These are phyloP conservation scores for Metschnikowia kofuensis DNA, from an alignment of 805 yeast species.

Conservation along the genomic window DNA sequence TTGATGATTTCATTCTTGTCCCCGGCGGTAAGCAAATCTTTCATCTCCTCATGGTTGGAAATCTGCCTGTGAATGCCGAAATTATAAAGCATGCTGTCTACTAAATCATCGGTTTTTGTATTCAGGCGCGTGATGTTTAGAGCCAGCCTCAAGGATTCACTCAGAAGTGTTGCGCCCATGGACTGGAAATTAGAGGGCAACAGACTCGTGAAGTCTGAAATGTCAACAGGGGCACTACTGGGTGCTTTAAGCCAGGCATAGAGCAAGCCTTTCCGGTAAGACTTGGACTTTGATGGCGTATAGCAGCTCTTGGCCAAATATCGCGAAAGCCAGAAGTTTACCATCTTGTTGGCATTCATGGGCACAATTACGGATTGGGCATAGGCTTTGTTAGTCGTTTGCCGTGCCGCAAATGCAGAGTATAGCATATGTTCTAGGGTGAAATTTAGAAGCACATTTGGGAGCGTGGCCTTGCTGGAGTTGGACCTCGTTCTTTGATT, in stretches of 20 bases:
- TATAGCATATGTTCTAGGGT: slow-evolving; percentile 38
- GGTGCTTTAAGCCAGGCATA: slow-evolving; percentile 16
- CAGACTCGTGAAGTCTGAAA: neutral
- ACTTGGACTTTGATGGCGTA: slow-evolving; percentile 13
- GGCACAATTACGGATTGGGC: slow-evolving; percentile 27
- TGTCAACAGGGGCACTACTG: slow-evolving; percentile 11
- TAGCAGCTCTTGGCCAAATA: slow-evolving; percentile 21
- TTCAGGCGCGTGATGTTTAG: slow-evolving; percentile 5
- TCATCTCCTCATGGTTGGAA: slow-evolving; percentile 10
- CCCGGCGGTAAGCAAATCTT: neutral
- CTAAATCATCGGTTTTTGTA: slow-evolving; percentile 60
- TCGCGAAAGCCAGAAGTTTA: slow-evolving; percentile 37
- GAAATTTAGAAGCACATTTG: slow-evolving; percentile 37
- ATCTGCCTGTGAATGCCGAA: slow-evolving; percentile 12
- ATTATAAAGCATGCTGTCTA: slow-evolving; percentile 65
- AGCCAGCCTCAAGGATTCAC: slow-evolving; percentile 7
- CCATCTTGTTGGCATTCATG: slow-evolving; percentile 36
- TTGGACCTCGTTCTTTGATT: slow-evolving; percentile 39
- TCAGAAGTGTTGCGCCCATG: slow-evolving; percentile 6
- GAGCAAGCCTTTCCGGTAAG: slow-evolving; percentile 8
- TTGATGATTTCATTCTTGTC: slow-evolving; percentile 3
- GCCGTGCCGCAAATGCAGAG: slow-evolving; percentile 25
- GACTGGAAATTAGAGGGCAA: slow-evolving; percentile 6
- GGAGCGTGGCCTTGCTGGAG: slow-evolving; percentile 33
- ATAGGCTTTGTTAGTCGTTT: slow-evolving; percentile 9